These are phyloP conservation scores for Ophiostoma fasciatum DNA, from an alignment of 2,329 filamentous ascomycete species.

Conservation along the genomic window DNA sequence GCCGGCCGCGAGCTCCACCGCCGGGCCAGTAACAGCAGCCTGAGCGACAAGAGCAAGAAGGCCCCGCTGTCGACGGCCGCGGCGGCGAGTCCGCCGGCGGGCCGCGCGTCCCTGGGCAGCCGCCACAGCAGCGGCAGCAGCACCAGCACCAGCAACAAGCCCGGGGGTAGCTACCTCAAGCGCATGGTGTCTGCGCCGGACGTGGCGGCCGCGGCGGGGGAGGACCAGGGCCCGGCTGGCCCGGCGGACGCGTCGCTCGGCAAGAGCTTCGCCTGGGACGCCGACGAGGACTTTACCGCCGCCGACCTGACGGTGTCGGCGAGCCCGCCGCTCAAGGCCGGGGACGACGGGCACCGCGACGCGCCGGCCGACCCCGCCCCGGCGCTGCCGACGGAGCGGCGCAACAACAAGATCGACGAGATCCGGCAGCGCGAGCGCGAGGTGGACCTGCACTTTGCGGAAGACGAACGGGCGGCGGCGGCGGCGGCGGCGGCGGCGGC, in stretches of 20 bases:
- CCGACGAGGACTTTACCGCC: conserved; percentile 43
- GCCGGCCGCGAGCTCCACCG: conserved; percentile 18
- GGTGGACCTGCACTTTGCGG: conserved; percentile 11
- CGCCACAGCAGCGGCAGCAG: not conserved
- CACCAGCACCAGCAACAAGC: not conserved
- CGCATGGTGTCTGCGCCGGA: no score
- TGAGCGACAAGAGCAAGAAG: conserved; percentile 13
- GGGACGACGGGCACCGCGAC: no score
- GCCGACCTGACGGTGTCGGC: conserved; percentile 39
- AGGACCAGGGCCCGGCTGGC: no score
- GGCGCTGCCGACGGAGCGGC: no score
- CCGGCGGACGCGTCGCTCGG: conserved; percentile 22
- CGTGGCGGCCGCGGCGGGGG: not conserved
- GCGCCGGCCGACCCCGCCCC: no score
- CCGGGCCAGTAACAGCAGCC: conserved; percentile 21
- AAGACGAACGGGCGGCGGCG: no score
- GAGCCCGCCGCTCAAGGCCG: conserved; percentile 41
- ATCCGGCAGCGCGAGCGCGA: conserved; percentile 19
- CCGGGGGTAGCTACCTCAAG: no score
- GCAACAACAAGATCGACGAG: conserved; percentile 30
- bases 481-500: no score
- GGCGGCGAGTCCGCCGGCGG: not conserved
- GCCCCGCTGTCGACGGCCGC: conserved; percentile 6
- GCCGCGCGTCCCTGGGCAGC: not conserved
- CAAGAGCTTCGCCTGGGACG: conserved; percentile 39